Conservation (phyloP, 1,139 yeast species). For the Debaryomyces sp. region DNA sequence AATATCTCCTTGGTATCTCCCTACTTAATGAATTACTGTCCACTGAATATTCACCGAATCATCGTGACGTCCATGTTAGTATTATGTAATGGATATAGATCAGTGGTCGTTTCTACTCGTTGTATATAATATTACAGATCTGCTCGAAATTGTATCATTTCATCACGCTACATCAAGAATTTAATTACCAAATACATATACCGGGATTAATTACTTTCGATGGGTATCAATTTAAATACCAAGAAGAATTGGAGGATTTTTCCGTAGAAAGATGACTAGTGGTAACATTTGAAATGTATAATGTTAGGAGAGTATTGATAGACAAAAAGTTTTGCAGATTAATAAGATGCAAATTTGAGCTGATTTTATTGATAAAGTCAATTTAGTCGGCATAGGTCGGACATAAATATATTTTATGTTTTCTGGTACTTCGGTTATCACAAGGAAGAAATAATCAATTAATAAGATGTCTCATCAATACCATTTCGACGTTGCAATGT, state of each 20-base stretch:
- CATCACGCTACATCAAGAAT: no score
- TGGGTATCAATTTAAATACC: no score
- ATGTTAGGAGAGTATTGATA: no score
- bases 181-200: no score
- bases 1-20: background rate
- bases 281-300: no score
- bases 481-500: slow-evolving; percentile 78
- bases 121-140: no score
- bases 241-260: no score
- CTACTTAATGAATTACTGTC: background rate
- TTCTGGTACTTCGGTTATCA: background rate
- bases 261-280: no score
- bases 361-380: slow-evolving; percentile 1
- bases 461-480: slow-evolving; percentile 47
- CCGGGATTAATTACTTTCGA: no score
- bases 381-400: background rate
- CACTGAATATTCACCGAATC: background rate
- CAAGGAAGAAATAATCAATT: background rate
- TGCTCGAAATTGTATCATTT: no score
- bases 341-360: background rate
- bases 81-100: no score
- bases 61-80: background rate
- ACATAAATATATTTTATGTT: background rate
- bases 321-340: background rate
- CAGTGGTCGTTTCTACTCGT: no score